These are phyloP conservation scores for Eucalyptus regnans DNA, from an alignment of 345 rosid genomes.

Conservation along the genomic window DNA sequence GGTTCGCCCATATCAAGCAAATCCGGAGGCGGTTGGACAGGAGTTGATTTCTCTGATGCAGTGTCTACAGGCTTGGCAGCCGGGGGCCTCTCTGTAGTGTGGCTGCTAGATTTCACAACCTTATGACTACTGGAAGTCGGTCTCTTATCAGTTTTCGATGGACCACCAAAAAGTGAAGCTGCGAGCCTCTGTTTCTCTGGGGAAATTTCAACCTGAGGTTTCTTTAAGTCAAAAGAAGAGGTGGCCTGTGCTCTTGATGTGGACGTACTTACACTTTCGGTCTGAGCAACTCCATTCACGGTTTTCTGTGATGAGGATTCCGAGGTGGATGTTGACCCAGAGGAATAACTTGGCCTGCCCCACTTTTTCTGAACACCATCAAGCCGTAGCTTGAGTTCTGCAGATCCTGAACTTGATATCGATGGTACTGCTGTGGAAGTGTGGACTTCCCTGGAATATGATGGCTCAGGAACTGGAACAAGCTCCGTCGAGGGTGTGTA, in stretches of 20 bases:
- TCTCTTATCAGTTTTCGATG: constrained; percentile 55
- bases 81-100: constrained; percentile 15
- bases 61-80: constrained; percentile 1
- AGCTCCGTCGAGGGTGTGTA: constrained; percentile 46
- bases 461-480: constrained; percentile 62
- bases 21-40: constrained; percentile 68
- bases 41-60: constrained; percentile 16
- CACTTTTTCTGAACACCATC: constrained; percentile 97
- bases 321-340: constrained; percentile 35
- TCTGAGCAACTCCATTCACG: constrained; percentile 34
- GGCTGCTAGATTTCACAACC: constrained; percentile 32
- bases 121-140: constrained; percentile 36
- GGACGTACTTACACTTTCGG: constrained; percentile 23
- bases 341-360: constrained; percentile 65
- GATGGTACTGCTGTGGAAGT: constrained; percentile 27
- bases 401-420: constrained; percentile 37
- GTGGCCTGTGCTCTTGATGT: constrained; percentile 36
- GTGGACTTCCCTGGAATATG: constrained; percentile 42
- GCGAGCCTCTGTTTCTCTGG: constrained; percentile 97
- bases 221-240: constrained; percentile 38
- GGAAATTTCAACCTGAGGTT: constrained; percentile 48
- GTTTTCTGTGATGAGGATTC: constrained; percentile 31
- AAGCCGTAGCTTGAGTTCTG: constrained; percentile 69
- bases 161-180: constrained; percentile 86
- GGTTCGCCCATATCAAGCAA: constrained; percentile 87